These are phyloP conservation scores for Phylloporus arenicola DNA, from an alignment of 768 basidiomycete genomes.

Conservation along the genomic window DNA sequence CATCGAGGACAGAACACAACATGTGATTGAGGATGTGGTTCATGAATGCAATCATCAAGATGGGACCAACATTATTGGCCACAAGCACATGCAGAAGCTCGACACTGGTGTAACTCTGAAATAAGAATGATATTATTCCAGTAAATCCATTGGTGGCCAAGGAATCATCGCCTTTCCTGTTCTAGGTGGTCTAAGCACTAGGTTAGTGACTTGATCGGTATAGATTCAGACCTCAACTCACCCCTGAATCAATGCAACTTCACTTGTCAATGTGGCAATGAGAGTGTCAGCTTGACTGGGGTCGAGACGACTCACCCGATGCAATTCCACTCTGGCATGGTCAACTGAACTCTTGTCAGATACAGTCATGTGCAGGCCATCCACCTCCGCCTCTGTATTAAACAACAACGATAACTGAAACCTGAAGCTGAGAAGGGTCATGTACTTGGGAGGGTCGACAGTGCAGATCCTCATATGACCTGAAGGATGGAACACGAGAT, in stretches of 20 bases:
- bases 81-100: slow-evolving; percentile 67
- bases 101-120: slow-evolving; percentile 59
- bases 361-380: slow-evolving; percentile 37
- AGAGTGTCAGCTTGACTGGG: slow-evolving; percentile 68
- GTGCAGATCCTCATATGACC: too few relatives aligned
- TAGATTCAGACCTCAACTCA: too few relatives aligned
- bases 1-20: slow-evolving; percentile 59
- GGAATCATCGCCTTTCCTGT: slow-evolving; percentile 59
- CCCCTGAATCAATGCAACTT: too few relatives aligned
- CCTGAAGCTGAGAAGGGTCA: slow-evolving; percentile 46
- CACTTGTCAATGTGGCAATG: slow-evolving; percentile 55
- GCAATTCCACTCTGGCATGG: slow-evolving; percentile 42
- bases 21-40: slow-evolving; percentile 79
- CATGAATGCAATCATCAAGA: slow-evolving; percentile 60
- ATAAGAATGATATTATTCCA: not conserved
- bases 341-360: too few relatives aligned
- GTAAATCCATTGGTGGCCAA: not conserved
- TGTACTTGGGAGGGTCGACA: too few relatives aligned
- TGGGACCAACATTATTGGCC: slow-evolving; percentile 45
- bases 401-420: slow-evolving; percentile 57
- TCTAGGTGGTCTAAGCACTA: too few relatives aligned
- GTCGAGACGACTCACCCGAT: slow-evolving; percentile 51
- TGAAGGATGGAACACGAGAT: slow-evolving; percentile 43
- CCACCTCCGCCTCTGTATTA: slow-evolving; percentile 33
- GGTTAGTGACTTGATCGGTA: too few relatives aligned